A percentile compares a stretch with the other conserved stretches of the same genome.
phyloP scores from a whole-genome alignment of 2,329 filamentous ascomycete genomes.

The Bipolaris bicolor region DNA sequence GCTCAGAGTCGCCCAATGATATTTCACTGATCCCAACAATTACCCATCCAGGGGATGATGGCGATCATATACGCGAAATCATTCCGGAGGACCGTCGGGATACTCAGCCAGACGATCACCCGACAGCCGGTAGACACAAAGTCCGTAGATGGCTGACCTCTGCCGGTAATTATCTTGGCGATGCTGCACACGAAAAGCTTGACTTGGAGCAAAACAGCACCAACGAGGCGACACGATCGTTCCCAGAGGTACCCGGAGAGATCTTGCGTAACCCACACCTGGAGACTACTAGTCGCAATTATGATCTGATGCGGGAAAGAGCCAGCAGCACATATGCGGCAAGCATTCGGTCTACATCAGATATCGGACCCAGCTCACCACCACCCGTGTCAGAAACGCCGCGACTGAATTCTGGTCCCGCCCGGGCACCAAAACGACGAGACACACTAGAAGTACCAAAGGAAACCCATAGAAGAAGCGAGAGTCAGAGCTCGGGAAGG shows the following conservation, averaged over 20 bases:
- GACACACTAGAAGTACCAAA: slow-evolving; percentile 34
- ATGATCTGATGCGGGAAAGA: slow-evolving; percentile 51
- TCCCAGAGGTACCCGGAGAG: slow-evolving; percentile 64
- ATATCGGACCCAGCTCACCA: slow-evolving; percentile 26
- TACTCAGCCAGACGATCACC: slow-evolving; percentile 4
- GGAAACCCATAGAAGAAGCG: slow-evolving; percentile 21
- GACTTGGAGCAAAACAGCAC: slow-evolving; percentile 58
- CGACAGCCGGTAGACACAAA: slow-evolving; percentile 27
- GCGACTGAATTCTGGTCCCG: slow-evolving; percentile 20
- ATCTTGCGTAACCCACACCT: slow-evolving; percentile 53
- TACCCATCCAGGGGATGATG: slow-evolving; percentile 17
- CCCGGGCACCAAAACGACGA: slow-evolving; percentile 17
- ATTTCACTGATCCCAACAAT: slow-evolving; percentile 24
- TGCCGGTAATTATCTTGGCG: slow-evolving; percentile 56
- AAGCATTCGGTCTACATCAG: slow-evolving; percentile 40
- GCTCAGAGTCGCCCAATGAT: slow-evolving; percentile 21
- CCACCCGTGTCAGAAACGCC: slow-evolving; percentile 15
- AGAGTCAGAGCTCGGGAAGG: slow-evolving; percentile 10
- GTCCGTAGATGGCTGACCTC: slow-evolving; percentile 50
- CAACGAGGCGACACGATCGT: slow-evolving; percentile 56
- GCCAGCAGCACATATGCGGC: slow-evolving; percentile 48
- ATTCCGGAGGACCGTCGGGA: not conserved
- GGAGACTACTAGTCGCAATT: slow-evolving; percentile 49
- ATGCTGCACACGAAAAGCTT: slow-evolving; percentile 52
- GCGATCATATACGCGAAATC: slow-evolving; percentile 2